Evolutionary conservation across 2,329 filamentous ascomycete species (phyloP), one percentile per base, ranked within the genome.

Genomic region (Apiospora koreana): DNA sequence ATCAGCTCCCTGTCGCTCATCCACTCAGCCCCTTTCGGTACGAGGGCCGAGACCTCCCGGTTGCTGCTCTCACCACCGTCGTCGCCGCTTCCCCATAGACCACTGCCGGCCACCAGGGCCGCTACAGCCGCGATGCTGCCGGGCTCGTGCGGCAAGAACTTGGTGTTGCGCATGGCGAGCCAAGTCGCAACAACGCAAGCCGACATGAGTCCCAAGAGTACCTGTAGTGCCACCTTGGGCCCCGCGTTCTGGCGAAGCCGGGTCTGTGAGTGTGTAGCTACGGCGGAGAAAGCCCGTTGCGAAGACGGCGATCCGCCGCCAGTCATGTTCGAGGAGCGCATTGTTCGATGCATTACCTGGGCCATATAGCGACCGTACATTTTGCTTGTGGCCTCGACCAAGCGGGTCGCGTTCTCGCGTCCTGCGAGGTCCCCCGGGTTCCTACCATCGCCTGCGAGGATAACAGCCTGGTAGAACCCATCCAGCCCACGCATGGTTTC

Each of bases 151-250:
- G 77, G 76, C 16, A 80, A 69, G 8, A 80, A 69, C 28, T 74
- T 72, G 5, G 72, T 71, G 5, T 75, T 68, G 4, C 72, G 72
- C 62, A 78, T 71, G 7, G 75, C 62, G 21, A 75, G 69, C 69
- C 76, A 74, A 25, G 74, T 73, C 7, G 71, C 75, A 25, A 76
- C 65, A 23, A 73, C 75, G 38, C 75, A 77, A 1, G 75, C 64
- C 9, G 75, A 73, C 74, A 80, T 80, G 65, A 77, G 67, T 12
- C 73, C 76, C n/a, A 80, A 68, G 68, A 78, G 74, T 9, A 74
- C 73, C 64, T 80, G 77, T n/a, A 79, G 68, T 1, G 76, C 75
- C 46, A 78, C 71, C 66, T 79, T 80, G 23, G 76, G 74, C 0
- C 54, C 69, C 9, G 68, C 68, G 38, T 77, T 78, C 69, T 79